Evolutionary conservation across 169 alveolate genomes (phyloP).

Genomic region (Babesia bovis): DNA sequence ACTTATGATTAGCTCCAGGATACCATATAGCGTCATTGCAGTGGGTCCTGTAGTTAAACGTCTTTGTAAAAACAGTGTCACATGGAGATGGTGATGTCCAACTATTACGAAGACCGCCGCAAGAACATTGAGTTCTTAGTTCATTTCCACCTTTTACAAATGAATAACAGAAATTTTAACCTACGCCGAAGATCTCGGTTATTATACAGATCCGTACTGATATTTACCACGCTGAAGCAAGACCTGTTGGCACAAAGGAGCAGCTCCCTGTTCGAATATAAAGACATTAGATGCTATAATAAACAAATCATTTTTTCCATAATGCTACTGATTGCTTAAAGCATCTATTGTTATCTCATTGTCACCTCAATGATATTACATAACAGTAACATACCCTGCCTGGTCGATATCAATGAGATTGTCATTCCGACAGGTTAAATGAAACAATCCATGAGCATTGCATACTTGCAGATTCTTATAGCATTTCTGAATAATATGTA

Average conservation of each 20-base stretch:
- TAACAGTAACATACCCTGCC: slow-evolving; percentile 47
- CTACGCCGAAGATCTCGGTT: slow-evolving; percentile 16
- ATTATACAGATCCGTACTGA: slow-evolving; percentile 20
- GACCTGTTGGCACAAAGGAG: slow-evolving; percentile 41
- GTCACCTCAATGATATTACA: no score
- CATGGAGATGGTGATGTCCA: slow-evolving; percentile 30
- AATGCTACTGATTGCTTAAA: background rate
- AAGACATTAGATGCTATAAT: background rate
- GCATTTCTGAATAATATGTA: background rate
- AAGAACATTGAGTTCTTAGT: slow-evolving; percentile 20
- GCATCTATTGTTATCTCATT: no score
- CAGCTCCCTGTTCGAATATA: slow-evolving; percentile 20
- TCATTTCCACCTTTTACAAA: background rate
- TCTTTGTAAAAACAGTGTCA: slow-evolving; percentile 24
- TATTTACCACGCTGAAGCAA: slow-evolving; percentile 31
- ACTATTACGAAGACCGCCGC: background rate
- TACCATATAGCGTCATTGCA: slow-evolving; percentile 53
- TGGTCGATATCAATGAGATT: slow-evolving; percentile 17
- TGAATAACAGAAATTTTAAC: background rate
- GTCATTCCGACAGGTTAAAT: slow-evolving; percentile 23
- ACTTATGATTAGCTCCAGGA: slow-evolving; percentile 27
- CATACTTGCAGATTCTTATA: slow-evolving; percentile 9
- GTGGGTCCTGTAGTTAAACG: slow-evolving; percentile 23
- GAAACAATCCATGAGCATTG: slow-evolving; percentile 33
- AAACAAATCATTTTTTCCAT: background rate